Evolutionary conservation across 192 early-diverging fungal genomes (phyloP), one percentile per base, ranked within the genome.

Genomic region (Podila minutissima): DNA sequence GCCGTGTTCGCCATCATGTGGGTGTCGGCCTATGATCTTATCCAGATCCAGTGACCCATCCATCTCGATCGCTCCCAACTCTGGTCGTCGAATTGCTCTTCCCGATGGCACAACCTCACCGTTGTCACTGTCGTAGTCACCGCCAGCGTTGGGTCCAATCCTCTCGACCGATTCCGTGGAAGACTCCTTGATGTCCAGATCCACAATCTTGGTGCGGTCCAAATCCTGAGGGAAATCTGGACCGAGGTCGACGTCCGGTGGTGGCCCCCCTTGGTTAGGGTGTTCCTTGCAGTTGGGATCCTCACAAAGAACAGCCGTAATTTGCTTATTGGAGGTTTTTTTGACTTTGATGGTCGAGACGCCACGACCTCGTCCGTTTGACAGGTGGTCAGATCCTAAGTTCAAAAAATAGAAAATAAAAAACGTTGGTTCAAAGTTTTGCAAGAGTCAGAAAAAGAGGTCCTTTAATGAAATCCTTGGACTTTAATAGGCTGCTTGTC

Each of bases 181-280:
- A 7, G 48, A 67, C 57, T 81, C 77, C 24, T 81, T 72, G 67
- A 81, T 81, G 35, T 81, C 77, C 32, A 81, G 50, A 19, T 81
- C 49, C 1, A 81, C 62, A 66, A 81, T 66, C 33, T 81, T 68
- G 7, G 49, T 66, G 1, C 49, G n/a, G 5, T 31, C 22, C 13
- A 70, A 70, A 37, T 50, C 48, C 29, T 32, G 13, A 5, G 70
- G 70, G 9, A 73, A 19, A 37, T 55, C 61, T 0, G 71, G 53
- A n/a, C 68, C 71, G 8, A 81, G 22, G 28, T 81, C 77, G 2
- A 71, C 66, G 0, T 71, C 77, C 32, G 53, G 53, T 55, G 53
- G 53, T 31, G 77, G 77, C 0, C 67, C 66, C 17, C 72, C 71
- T 32, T 73, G 77, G 37, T 31, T 68, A 11, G 72, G 71, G 53